Conservation (phyloP, 192 early-diverging fungal genomes). For the Podila verticillata region DNA sequence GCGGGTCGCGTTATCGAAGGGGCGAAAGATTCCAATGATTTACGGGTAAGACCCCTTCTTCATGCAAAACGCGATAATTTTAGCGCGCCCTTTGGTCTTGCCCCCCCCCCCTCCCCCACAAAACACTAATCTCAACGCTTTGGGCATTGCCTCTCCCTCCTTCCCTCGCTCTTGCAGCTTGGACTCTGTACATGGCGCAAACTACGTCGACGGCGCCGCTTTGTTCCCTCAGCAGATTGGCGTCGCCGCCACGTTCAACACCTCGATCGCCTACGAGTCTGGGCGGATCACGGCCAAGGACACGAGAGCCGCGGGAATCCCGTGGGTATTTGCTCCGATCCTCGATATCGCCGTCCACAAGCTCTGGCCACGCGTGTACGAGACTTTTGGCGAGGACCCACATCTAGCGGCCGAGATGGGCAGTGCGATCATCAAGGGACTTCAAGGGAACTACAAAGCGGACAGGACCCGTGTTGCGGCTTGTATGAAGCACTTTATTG, state of each 20-base stretch:
- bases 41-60: conserved; percentile 58
- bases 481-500: conserved; percentile 76
- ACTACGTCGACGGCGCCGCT: conserved; percentile 68
- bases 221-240: conserved; percentile 70
- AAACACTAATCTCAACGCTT: background rate
- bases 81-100: background rate
- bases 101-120: background rate
- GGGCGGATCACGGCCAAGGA: conserved; percentile 71
- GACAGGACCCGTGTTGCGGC: conserved; percentile 70
- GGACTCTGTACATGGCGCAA: conserved; percentile 73
- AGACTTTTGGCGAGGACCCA: conserved; percentile 67
- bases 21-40: conserved; percentile 64
- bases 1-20: conserved; percentile 57
- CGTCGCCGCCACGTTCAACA: conserved; percentile 69
- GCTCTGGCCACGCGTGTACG: conserved; percentile 65
- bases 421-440: conserved; percentile 59
- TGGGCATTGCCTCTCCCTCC: background rate
- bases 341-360: conserved; percentile 68
- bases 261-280: conserved; percentile 62
- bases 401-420: conserved; percentile 63
- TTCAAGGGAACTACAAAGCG: conserved; percentile 74
- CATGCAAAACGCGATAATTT: background rate
- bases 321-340: conserved; percentile 72
- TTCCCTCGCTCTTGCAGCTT: conserved; percentile 27
- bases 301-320: conserved; percentile 68